These are phyloP conservation scores for Ceratocystis papillata DNA, from an alignment of 2,329 filamentous ascomycete species.

Conservation along the genomic window DNA sequence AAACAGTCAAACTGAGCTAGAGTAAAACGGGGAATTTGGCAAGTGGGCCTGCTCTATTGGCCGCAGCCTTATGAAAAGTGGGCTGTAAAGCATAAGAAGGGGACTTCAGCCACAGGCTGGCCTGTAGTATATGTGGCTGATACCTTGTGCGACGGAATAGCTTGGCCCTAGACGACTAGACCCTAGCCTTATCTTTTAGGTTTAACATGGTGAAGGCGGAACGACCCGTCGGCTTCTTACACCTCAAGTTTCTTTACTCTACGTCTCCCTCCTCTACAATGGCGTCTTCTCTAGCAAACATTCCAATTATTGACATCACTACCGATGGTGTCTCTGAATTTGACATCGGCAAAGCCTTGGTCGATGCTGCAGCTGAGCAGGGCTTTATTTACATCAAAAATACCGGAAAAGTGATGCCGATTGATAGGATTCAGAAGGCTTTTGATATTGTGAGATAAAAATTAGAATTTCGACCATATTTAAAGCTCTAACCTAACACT, in stretches of 20 bases:
- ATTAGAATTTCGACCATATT: too few species aligned
- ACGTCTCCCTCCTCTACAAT: conserved; percentile 11
- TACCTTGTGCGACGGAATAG: neutral
- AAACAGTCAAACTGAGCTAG: neutral
- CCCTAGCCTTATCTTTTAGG: neutral
- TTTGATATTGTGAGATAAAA: conserved; percentile 56
- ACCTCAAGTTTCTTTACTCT: neutral
- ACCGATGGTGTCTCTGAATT: conserved; percentile 42
- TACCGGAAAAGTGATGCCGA: conserved; percentile 56
- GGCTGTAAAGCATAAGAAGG: neutral
- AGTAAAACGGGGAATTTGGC: neutral
- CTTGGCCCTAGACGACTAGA: neutral
- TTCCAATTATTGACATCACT: conserved; percentile 77
- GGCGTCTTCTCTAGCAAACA: conserved; percentile 34
- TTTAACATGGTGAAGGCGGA: neutral
- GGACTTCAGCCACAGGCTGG: neutral
- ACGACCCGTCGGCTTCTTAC: neutral
- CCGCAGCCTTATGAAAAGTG: neutral
- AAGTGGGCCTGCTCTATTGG: conserved; percentile 1
- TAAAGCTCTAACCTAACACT: too few species aligned
- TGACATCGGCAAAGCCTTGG: conserved; percentile 55
- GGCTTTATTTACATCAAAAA: conserved; percentile 88
- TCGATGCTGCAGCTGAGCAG: conserved; percentile 68
- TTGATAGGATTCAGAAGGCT: conserved; percentile 53
- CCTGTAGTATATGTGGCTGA: neutral